phyloP scores from a whole-genome alignment of 768 basidiomycete genomes.

The Lactifluus volemus region DNA sequence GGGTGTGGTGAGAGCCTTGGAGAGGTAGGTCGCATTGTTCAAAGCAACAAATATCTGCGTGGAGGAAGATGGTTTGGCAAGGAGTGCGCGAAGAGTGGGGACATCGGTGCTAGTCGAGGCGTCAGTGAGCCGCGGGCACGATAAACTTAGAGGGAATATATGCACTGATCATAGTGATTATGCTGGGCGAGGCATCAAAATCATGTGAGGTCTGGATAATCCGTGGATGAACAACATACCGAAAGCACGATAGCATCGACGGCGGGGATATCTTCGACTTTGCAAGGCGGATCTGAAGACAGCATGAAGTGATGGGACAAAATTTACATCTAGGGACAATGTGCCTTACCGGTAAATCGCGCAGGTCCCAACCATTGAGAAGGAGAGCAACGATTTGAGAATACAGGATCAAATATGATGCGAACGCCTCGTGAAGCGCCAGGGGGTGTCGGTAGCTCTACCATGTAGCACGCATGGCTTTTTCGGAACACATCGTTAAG shows the following conservation, averaged over 20 bases:
- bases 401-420: constrained; percentile 33
- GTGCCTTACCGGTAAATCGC: constrained; percentile 27
- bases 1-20: constrained; percentile 24
- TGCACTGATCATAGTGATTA: constrained; percentile 33
- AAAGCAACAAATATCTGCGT: constrained; percentile 40
- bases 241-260: constrained; percentile 44
- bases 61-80: constrained; percentile 14
- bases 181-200: constrained; percentile 21
- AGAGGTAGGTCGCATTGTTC: constrained; percentile 33
- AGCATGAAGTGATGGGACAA: neutral
- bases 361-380: constrained; percentile 26
- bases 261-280: constrained; percentile 37
- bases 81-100: constrained; percentile 27
- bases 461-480: constrained; percentile 32
- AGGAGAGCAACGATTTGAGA: constrained; percentile 31
- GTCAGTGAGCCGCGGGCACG: neutral
- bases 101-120: constrained; percentile 26
- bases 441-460: constrained; percentile 29
- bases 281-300: constrained; percentile 29
- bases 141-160: neutral
- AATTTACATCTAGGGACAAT: neutral
- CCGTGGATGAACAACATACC: constrained; percentile 25
- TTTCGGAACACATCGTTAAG: neutral
- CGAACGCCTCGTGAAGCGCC: constrained; percentile 30
- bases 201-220: neutral